A percentile compares a stretch with the other conserved stretches of the same genome.
Conservation (phyloP, 768 basidiomycete genomes). For the Suillus subalutaceus region DNA sequence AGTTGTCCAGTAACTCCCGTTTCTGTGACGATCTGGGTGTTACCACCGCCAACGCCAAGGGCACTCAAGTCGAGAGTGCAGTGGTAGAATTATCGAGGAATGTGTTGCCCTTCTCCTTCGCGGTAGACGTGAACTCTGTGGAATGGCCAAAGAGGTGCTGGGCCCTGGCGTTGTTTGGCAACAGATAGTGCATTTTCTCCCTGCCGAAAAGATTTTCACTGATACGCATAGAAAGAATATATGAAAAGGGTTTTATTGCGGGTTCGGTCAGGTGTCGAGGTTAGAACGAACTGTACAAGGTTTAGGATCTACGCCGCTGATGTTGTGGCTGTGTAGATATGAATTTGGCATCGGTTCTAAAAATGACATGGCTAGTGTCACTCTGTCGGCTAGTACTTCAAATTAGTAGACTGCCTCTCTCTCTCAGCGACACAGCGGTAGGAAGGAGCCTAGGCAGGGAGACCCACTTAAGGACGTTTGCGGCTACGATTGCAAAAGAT, state of each 20-base stretch:
- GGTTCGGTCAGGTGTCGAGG: no score
- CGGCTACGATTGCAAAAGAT: no score
- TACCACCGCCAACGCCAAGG: constrained; percentile 20
- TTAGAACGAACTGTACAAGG: no score
- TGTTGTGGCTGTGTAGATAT: no score
- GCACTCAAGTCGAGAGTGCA: constrained; percentile 25
- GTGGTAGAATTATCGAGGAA: constrained; percentile 31
- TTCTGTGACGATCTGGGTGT: constrained; percentile 24
- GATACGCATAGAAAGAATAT: constrained; percentile 6
- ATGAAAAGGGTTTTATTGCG: constrained; percentile 21
- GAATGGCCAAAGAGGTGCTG: constrained; percentile 64
- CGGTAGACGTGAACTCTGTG: constrained; percentile 32
- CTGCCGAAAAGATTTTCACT: constrained; percentile 34
- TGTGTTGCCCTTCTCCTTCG: constrained; percentile 37
- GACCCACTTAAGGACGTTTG: no score
- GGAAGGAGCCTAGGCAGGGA: no score
- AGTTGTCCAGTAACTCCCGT: constrained; percentile 28
- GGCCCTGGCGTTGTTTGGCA: constrained; percentile 41
- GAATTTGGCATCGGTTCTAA: no score
- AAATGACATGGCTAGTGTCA: no score
- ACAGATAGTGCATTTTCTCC: constrained; percentile 47
- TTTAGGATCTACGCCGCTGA: no score
- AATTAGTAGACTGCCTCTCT: no score
- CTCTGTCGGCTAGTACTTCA: no score
- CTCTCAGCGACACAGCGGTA: no score